Base-by-base conservation (phyloP, 2,329 filamentous ascomycete genomes). In the Cercospora canescens region DNA sequence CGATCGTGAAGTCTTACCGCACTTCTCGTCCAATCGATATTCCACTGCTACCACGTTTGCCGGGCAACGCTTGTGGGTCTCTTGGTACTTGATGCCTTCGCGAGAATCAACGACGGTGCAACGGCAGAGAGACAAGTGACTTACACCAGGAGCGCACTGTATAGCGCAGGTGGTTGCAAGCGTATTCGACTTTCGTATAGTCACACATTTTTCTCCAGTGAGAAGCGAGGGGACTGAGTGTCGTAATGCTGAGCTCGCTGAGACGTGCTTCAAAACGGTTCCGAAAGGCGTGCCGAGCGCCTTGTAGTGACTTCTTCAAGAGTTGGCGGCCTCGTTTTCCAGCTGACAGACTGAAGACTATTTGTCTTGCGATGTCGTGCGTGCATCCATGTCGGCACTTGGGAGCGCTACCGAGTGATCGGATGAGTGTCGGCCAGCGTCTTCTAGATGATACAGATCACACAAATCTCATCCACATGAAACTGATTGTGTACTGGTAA, bases 181-280 rank as follows among this genome's bases (percentile, higher is more conserved):
- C 79, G 73, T 85, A 87, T 67, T 86, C 83, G 62, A 87, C 85
- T 76, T 87, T 83, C 24, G 82, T 87, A 70, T 87, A 87, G 74
- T 87, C 85, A 75, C 85, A 88, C 85, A 87, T 87, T 58, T 62
- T 76, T 68, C 26, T 57, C 24, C 34, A 54, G 21, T 18, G 37
- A 52, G 24, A 30, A 26, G 45, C 45, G 9, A n/a, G 14, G 28
- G 26, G 21, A 26, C 28, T 4, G 24, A 28, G 26, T 12, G 34
- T 26, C 35, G 32, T n/a, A 59, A 37, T 59, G 56, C 24, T 28
- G 56, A 41, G 56, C 18, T 37, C 32, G 32, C 34, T 16, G 21
- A 24, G 26, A 16, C 24, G 56, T 39, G 32, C 6, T 24, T 21
- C 37, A 60, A 41, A 12, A 37, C 9, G 8, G 24, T 41, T 16